Conservation (phyloP, 73 alveolate genomes). For the Blepharisma stoltei region DNA sequence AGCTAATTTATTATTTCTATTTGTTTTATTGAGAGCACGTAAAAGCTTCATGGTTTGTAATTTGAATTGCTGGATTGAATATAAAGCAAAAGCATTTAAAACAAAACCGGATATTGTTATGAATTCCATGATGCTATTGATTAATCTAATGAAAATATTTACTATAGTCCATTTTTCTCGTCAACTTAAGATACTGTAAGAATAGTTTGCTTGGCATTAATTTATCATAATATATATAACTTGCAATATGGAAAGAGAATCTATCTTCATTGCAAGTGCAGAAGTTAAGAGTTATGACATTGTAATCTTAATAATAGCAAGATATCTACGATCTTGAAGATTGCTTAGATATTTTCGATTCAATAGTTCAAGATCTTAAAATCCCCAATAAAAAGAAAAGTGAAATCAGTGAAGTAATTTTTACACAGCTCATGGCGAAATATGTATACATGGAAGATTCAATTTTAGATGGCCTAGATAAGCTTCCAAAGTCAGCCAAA, state of each 20-base stretch:
- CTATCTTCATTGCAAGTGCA: not conserved
- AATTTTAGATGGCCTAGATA: conserved; percentile 7
- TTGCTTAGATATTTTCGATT: not conserved
- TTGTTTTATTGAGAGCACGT: too few species aligned
- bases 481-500: conserved; percentile 1
- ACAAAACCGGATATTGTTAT: too few species aligned
- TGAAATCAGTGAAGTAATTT: conserved; percentile 16
- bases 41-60: too few species aligned
- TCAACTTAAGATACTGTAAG: too few species aligned
- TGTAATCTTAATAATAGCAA: not conserved
- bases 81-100: too few species aligned
- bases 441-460: conserved; percentile 24
- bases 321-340: conserved; percentile 24
- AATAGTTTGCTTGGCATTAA: too few species aligned
- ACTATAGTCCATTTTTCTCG: too few species aligned
- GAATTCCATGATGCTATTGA: too few species aligned
- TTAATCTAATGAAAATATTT: too few species aligned
- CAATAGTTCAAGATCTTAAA: conserved; percentile 20
- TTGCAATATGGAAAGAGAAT: not conserved
- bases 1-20: too few species aligned
- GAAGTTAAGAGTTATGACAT: conserved; percentile 20
- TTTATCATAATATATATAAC: too few species aligned
- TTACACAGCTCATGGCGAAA: conserved; percentile 6
- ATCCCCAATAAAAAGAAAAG: not conserved
- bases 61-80: too few species aligned